Base-by-base conservation (phyloP, 495 filamentous ascomycete genomes). In the Penicillium waksmanii region DNA sequence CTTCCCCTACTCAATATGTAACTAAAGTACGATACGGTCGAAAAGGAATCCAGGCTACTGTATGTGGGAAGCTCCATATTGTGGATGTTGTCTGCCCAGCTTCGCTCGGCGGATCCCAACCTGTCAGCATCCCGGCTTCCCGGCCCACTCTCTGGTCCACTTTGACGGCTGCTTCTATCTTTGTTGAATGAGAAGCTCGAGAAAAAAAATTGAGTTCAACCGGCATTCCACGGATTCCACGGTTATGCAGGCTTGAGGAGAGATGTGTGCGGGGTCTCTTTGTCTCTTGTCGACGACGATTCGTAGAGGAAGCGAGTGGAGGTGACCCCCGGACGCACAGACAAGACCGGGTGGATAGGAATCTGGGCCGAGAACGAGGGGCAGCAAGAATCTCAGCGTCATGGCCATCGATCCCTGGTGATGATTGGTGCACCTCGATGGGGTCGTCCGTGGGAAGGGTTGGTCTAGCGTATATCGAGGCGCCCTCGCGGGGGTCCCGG, bases 341-440 rank as follows among this genome's bases (percentile, higher is more conserved):
- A 58, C 56, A 31, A 46, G 21, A 33, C 53, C 47, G 31, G 58
- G 42, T 57, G 62, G 56, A 40, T 51, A 53, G 48, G 51, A 66
- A 57, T 55, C 57, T 61, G 57, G 65, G 44, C 60, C 65, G 58
- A 60, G 56, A 44, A 42, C 23, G 56, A 48, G 43, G 43, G 60
- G 52, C 23, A 60, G n/a, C 27, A 53, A 35, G 35, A 68, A 64
- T 68, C 68, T 60, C 58, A 60, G 55, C 67, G 67, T 70, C 67
- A 70, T 70, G 50, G 36, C 12, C 36, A 31, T 21, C 18, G 46
- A 9, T 19, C 6, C 19, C 42, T 31, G 11, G 18, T 3, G 33
- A 23, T 57, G 58, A 66, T 62, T 62, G 59, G 63, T 55, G 63
- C 40, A 38, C 55, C 33, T 35, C 15, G 17, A 8, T 11, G 15